These are phyloP conservation scores for Microdochium trichocladiopsis DNA, from an alignment of 2,329 filamentous ascomycete species.

Conservation along the genomic window DNA sequence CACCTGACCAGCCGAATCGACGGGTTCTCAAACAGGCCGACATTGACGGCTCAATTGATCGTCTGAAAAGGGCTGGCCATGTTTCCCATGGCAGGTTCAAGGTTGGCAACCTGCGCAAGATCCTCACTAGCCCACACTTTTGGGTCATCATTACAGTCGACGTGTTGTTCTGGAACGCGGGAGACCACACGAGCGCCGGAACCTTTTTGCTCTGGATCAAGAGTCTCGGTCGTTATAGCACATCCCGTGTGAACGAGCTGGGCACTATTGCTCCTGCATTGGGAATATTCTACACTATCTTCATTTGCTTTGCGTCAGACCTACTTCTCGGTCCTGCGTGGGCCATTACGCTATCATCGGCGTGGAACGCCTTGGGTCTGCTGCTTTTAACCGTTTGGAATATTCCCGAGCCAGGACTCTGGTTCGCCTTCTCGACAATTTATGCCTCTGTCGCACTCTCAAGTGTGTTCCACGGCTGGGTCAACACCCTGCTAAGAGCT, in stretches of 20 bases:
- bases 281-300: constrained; percentile 48
- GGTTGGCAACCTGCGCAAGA: constrained; percentile 8
- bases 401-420: constrained; percentile 44
- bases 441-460: constrained; percentile 44
- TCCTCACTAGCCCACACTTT: constrained; percentile 36
- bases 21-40: constrained; percentile 24
- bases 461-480: constrained; percentile 48
- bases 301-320: constrained; percentile 48
- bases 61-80: constrained; percentile 38
- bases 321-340: constrained; percentile 43
- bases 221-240: constrained; percentile 38
- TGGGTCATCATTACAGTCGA: constrained; percentile 43
- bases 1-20: constrained; percentile 11
- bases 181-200: constrained; percentile 36
- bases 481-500: constrained; percentile 40
- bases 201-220: constrained; percentile 53
- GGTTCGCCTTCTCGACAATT: constrained; percentile 44
- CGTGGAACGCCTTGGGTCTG: constrained; percentile 44
- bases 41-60: constrained; percentile 32
- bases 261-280: constrained; percentile 44
- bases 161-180: constrained; percentile 50
- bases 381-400: constrained; percentile 49
- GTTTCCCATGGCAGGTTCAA: constrained; percentile 26
- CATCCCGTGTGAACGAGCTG: constrained; percentile 40
- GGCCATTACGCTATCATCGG: constrained; percentile 43